A percentile compares a stretch with the other conserved stretches of the same genome.
Evolutionary conservation across 345 rosid species (phyloP).

Genomic region (Viola odorata): DNA sequence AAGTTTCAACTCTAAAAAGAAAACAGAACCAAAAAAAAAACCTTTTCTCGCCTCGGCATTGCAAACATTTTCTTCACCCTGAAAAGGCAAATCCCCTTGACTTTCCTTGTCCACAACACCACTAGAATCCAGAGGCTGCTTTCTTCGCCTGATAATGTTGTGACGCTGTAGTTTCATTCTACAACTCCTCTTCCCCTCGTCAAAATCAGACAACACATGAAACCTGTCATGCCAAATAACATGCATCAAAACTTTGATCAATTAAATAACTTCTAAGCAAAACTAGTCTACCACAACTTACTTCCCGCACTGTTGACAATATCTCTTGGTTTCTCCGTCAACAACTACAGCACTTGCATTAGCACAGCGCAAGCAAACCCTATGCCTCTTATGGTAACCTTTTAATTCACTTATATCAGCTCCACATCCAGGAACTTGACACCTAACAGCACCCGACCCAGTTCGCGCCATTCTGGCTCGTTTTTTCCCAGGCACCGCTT

Average conservation of each 20-base stretch:
- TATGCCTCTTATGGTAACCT: constrained; percentile 84
- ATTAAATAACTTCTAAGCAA: neutral
- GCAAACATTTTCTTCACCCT: constrained; percentile 21
- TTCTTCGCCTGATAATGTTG: constrained; percentile 73
- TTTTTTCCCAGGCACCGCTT: constrained; percentile 49
- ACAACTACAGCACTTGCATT: constrained; percentile 52
- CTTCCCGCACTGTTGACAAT: constrained; percentile 99
- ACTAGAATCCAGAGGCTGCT: constrained; percentile 46
- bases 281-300: constrained; percentile 17
- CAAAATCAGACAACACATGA: constrained; percentile 77
- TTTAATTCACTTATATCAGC: constrained; percentile 86
- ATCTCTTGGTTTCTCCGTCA: constrained; percentile 73
- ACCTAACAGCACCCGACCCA: constrained; percentile 34
- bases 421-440: constrained; percentile 80
- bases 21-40: constrained; percentile 6
- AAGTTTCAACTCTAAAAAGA: neutral
- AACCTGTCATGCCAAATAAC: constrained; percentile 45
- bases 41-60: constrained; percentile 72
- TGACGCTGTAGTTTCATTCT: constrained; percentile 92
- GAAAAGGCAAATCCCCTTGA: constrained; percentile 32
- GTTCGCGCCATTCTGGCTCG: constrained; percentile 38
- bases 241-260: neutral
- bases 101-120: constrained; percentile 32
- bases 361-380: constrained; percentile 85
- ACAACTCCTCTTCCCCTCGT: constrained; percentile 90